Evolutionary conservation across 345 rosid genomes (phyloP), one percentile per base, ranked within the genome.

Genomic region (Eucalyptus sp.): DNA sequence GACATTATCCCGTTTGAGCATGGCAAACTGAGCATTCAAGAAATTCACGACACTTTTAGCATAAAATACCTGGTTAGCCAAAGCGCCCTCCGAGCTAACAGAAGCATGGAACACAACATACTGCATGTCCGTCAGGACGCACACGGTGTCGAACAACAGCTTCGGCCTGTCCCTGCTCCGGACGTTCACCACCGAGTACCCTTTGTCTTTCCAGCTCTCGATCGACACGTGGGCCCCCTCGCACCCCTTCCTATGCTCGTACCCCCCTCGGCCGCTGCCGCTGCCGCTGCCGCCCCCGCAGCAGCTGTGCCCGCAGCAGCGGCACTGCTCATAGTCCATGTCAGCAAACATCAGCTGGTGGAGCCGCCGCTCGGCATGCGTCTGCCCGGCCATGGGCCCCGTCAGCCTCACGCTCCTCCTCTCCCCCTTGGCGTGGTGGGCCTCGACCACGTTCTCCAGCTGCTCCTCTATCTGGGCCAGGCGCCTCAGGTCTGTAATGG

Each of bases 31-130:
- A 64, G 15, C 37, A 64, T 64, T 13, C 37, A 4, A n/a, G 76
- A 64, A 64, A 14, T 24, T 56, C 50, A 12, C 4, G 33, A 87
- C 17, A 33, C 11, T 17, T 89, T 48, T 13, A 41, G 29, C 10
- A 6, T 33, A 15, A 48, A 7, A 7, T 91, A 96, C 98, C 94
- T 96, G 98, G 87, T 96, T 94, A 33, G 99, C 98, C 80, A 93
- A 90, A 27, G 88, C 50, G 15, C 97, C 98, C 90, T 87, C 93
- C 6, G 98, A 97, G 90, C 95, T 92, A 50, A 96, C 94, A 0
- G 94, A 96, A 3, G 98, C 99, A 85, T 98, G 99, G 90, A 96
- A 97, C 86, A 98, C 99, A 1, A 96, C 95, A 50, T 96, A 97
- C 79, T 96, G 92, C 93, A 97, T 86, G 85, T 97, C 98, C 6